phyloP scores from a whole-genome alignment of 164 flowering plant genomes.

The Buxus sempervirens region DNA sequence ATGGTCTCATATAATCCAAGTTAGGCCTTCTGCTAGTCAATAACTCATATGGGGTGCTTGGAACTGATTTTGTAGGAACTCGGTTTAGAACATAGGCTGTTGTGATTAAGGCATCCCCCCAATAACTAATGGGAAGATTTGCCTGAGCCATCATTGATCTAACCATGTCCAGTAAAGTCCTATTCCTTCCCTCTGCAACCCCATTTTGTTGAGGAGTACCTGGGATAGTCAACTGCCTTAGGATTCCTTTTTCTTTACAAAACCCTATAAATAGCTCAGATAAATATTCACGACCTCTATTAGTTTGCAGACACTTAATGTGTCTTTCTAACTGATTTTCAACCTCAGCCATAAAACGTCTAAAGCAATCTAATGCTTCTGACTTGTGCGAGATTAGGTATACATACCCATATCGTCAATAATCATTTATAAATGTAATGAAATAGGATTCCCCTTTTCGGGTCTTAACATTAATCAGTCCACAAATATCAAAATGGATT shows the following conservation, averaged over 20 bases:
- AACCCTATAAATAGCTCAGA: not conserved
- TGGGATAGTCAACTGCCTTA: slow-evolving; percentile 8
- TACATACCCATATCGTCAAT: not conserved
- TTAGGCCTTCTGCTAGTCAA: slow-evolving; percentile 2
- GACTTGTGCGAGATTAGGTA: not conserved
- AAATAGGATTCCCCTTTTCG: not conserved
- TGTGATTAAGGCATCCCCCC: slow-evolving; percentile 3
- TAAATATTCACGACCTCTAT: slow-evolving; percentile 11
- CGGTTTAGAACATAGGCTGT: slow-evolving; percentile 8
- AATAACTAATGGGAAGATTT: not conserved
- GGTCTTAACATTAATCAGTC: not conserved
- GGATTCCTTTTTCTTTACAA: slow-evolving; percentile 9
- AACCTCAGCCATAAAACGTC: too few species aligned
- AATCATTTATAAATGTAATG: not conserved
- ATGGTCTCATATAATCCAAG: not conserved
- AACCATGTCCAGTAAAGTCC: slow-evolving; percentile 7
- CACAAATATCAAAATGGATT: not conserved
- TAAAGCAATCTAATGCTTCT: not conserved
- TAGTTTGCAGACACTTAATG: not conserved
- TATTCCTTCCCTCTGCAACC: slow-evolving; percentile 10
- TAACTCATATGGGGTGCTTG: slow-evolving; percentile 6
- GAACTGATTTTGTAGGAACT: slow-evolving; percentile 4
- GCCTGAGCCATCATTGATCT: slow-evolving; percentile 12
- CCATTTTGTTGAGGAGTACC: slow-evolving; percentile 16
- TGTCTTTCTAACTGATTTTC: not conserved